phyloP scores from a whole-genome alignment of 192 early-diverging fungal genomes.

The Oehlia diaphana region DNA sequence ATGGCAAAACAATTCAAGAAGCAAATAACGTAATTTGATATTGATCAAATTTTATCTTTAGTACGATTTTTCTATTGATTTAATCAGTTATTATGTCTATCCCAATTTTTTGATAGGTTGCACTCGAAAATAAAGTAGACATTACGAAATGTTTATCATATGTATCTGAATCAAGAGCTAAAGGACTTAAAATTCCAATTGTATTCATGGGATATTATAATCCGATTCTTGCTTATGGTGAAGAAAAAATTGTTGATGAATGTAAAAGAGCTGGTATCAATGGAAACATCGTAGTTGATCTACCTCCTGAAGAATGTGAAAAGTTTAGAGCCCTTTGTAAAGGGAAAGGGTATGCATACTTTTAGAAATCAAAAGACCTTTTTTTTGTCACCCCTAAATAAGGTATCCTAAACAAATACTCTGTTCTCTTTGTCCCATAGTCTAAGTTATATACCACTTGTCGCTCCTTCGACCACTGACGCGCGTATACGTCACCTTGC shows the following conservation, averaged over 20 bases:
- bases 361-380: background rate
- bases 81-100: background rate
- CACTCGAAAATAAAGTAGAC: constrained; percentile 78
- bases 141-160: constrained; percentile 78
- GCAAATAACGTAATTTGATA: constrained; percentile 65
- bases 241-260: constrained; percentile 79
- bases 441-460: constrained; percentile 84
- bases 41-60: no score
- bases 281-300: constrained; percentile 96
- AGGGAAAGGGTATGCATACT: constrained; percentile 53
- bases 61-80: background rate
- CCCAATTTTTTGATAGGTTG: constrained; percentile 40
- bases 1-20: constrained; percentile 96
- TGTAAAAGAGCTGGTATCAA: constrained; percentile 86
- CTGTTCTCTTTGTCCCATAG: constrained; percentile 25
- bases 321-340: constrained; percentile 79
- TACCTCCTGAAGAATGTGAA: constrained; percentile 94
- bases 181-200: constrained; percentile 86
- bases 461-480: constrained; percentile 93
- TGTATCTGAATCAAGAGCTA: constrained; percentile 76
- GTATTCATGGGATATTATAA: constrained; percentile 99
- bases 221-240: constrained; percentile 93
- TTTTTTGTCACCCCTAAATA: no score
- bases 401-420: no score
- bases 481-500: constrained; percentile 76